These are phyloP conservation scores for Tricholoma sp. DNA, from an alignment of 768 basidiomycete genomes.

Conservation along the genomic window DNA sequence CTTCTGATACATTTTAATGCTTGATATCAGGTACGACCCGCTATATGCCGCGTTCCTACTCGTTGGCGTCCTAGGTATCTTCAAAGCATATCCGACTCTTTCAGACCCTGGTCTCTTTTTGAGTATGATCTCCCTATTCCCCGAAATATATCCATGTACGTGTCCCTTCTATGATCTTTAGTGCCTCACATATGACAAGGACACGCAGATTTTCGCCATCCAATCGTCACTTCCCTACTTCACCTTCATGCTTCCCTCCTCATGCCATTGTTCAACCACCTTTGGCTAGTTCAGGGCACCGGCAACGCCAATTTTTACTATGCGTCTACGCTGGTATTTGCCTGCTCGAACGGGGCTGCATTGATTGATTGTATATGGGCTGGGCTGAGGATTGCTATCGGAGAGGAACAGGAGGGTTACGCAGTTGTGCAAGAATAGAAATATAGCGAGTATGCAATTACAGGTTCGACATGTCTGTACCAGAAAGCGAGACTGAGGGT, in stretches of 20 bases:
- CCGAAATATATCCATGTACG: slow-evolving; percentile 80
- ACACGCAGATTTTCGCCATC: slow-evolving; percentile 70
- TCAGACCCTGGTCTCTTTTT: slow-evolving; percentile 87
- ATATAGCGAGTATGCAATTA: neutral
- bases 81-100: slow-evolving; percentile 90
- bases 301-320: slow-evolving; percentile 99
- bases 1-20: neutral
- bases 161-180: slow-evolving; percentile 9
- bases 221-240: slow-evolving; percentile 76
- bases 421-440: slow-evolving; percentile 55
- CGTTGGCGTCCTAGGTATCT: slow-evolving; percentile 69
- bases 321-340: slow-evolving; percentile 91
- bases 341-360: slow-evolving; percentile 80
- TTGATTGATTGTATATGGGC: slow-evolving; percentile 80
- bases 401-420: slow-evolving; percentile 45
- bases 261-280: slow-evolving; percentile 83
- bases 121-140: slow-evolving; percentile 75
- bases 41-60: slow-evolving; percentile 76
- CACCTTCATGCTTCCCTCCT: slow-evolving; percentile 82
- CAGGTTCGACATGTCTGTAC: neutral
- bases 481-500: neutral
- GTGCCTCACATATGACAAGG: slow-evolving; percentile 1
- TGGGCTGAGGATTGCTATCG: slow-evolving; percentile 71
- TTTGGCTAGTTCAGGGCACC: slow-evolving; percentile 89
- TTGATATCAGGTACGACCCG: slow-evolving; percentile 63